Evolutionary conservation across 2,329 filamentous ascomycete species (phyloP), one percentile per base, ranked within the genome.

Genomic region (Pyricularia grisea): DNA sequence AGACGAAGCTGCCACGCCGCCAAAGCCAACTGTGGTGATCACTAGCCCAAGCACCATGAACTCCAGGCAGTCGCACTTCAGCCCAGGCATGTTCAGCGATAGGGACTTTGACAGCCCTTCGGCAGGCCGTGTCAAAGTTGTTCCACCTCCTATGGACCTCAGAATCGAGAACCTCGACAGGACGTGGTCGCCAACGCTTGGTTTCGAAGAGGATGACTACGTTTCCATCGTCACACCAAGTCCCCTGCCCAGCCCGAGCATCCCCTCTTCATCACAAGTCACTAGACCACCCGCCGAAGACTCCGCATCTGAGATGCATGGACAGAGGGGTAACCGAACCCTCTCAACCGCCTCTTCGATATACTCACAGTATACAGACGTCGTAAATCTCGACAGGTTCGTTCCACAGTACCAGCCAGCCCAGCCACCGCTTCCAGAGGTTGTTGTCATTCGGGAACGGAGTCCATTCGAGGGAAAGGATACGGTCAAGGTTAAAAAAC

Each of bases 161-260:
- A 64, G 61, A n/a, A 60, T 58, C 5, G 65, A 27, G 58, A 27
- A 67, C n/a, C 28, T 20, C n/a, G 50, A 36, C 30, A 28, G 67
- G 30, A 42, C 66, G 33, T 66, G 61, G 68, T 69, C 68, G 7
- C 70, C 70, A 4, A 69, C 68, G 11, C 68, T 70, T 2, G 68
- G 68, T 5, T 23, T 65, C 28, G 67, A 68, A n/a, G 65, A 67
- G 28, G 27, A 61, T 55, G 27, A 66, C 64, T 50, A 36, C 14
- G 33, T 63, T 11, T 68, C 61, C 20, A 60, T 63, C 27, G 42
- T 36, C 20, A 42, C 67, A 4, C 58, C 65, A 1, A 69, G 23
- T 23, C 55, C 42, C 4, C 9, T 36, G n/a, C 27, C 71, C 69
- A 30, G 68, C 69, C n/a, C 68, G 55, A 17, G 60, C 65, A 27